Percentiles rank a stretch among this genome's conserved stretches.
Evolutionary conservation across 2,329 filamentous ascomycete species (phyloP).

Genomic region (Xylariaceae sp.): DNA sequence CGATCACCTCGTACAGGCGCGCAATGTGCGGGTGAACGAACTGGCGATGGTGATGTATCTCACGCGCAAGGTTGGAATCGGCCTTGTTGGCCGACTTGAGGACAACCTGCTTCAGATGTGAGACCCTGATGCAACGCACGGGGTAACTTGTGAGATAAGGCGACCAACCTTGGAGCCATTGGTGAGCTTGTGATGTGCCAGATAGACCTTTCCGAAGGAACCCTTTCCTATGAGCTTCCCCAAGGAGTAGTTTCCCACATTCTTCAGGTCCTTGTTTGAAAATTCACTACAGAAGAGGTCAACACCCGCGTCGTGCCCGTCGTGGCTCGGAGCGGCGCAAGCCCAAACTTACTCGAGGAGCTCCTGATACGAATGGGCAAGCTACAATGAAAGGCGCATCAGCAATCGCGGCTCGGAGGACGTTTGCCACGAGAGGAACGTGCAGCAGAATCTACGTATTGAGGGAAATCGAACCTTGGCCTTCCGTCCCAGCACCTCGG

Average conservation of each 20-base stretch:
- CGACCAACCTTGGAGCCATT: slow-evolving; percentile 84
- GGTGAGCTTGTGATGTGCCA: slow-evolving; percentile 92
- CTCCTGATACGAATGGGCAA: slow-evolving; percentile 94
- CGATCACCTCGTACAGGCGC: slow-evolving; percentile 93
- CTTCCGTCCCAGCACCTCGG: slow-evolving; percentile 35
- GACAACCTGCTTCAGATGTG: slow-evolving; percentile 69
- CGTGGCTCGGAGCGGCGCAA: no score
- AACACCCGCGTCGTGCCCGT: no score
- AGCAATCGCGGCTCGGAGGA: slow-evolving; percentile 5
- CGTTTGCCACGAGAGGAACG: neutral
- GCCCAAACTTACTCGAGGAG: slow-evolving; percentile 71
- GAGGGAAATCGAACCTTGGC: slow-evolving; percentile 21
- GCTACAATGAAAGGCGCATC: slow-evolving; percentile 43
- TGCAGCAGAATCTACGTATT: neutral
- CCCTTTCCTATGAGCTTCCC: slow-evolving; percentile 93
- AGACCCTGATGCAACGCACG: no score
- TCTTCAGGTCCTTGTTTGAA: slow-evolving; percentile 79
- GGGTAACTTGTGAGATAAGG: no score
- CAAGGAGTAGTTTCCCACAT: slow-evolving; percentile 90
- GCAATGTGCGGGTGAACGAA: slow-evolving; percentile 97
- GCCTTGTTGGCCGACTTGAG: slow-evolving; percentile 97
- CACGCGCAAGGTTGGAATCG: slow-evolving; percentile 89
- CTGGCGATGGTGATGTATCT: slow-evolving; percentile 97
- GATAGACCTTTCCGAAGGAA: slow-evolving; percentile 96
- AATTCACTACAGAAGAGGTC: slow-evolving; percentile 85